Conservation (phyloP, 176 grass and related monocot species). For the Saccharum officinarum region DNA sequence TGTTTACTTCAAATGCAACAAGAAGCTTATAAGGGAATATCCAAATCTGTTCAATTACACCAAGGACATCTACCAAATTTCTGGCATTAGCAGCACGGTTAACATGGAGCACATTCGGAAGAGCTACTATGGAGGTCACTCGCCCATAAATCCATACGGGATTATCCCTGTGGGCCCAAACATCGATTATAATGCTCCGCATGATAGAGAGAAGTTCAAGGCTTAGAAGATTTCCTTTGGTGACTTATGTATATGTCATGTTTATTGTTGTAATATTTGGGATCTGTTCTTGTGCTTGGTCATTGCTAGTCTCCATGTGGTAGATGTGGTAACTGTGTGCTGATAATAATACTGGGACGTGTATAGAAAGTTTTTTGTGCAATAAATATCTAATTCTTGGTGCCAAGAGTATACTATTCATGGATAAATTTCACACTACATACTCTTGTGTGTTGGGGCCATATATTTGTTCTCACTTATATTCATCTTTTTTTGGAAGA, state of each 20-base stretch:
- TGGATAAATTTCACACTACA: not conserved
- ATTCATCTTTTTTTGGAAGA: too few relatives aligned
- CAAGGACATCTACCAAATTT: slow-evolving; percentile 87
- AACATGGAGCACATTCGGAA: slow-evolving; percentile 82
- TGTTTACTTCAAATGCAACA: slow-evolving; percentile 97
- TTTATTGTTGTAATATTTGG: not conserved
- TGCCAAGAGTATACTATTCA: not conserved
- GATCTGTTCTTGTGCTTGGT: not conserved
- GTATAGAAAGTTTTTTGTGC: not conserved
- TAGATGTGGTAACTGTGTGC: not conserved
- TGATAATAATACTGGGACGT: not conserved
- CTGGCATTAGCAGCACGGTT: slow-evolving; percentile 71
- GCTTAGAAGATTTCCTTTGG: not conserved
- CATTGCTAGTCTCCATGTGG: not conserved
- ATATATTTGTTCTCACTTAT: too few relatives aligned
- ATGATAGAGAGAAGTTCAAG: slow-evolving; percentile 68
- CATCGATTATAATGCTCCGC: slow-evolving; percentile 71
- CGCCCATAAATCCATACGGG: slow-evolving; percentile 67
- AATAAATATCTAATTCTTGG: not conserved
- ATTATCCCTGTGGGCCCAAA: slow-evolving; percentile 73
- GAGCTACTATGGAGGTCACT: slow-evolving; percentile 93
- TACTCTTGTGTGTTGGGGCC: too few relatives aligned
- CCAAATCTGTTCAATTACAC: slow-evolving; percentile 92
- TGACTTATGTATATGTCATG: not conserved
- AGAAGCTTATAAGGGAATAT: slow-evolving; percentile 79